Evolutionary conservation across 2,329 filamentous ascomycete genomes (phyloP).

Genomic region (Talaromyces verruculosus): DNA sequence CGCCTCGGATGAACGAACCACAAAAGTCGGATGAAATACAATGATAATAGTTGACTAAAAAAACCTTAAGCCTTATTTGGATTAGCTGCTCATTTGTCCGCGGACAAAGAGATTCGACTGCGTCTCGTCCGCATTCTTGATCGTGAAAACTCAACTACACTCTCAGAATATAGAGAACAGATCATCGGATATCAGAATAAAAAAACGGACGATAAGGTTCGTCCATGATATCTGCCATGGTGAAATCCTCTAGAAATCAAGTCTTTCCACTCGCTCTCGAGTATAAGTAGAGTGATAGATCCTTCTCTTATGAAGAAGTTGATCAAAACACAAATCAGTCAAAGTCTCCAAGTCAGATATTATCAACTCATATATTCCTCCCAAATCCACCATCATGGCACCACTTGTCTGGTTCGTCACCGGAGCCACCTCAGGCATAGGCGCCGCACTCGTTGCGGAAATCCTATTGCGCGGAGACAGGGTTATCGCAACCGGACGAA

Average conservation of each 20-base stretch:
- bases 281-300: conserved; percentile 5
- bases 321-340: not conserved
- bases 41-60: not conserved
- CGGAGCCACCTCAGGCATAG: conserved; percentile 38
- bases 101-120: not conserved
- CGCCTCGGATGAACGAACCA: not conserved
- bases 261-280: conserved; percentile 4
- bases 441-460: conserved; percentile 30
- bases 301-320: not conserved
- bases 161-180: not conserved
- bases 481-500: conserved; percentile 40
- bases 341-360: not conserved
- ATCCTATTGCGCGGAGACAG: conserved; percentile 34
- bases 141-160: not conserved
- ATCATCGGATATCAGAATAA: not conserved
- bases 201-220: not conserved
- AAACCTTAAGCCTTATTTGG: not conserved
- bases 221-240: not conserved
- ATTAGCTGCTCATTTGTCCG: not conserved
- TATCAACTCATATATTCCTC: not conserved
- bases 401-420: conserved; percentile 37
- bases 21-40: not conserved
- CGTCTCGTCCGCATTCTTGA: not conserved
- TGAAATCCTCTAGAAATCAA: not conserved
- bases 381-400: not conserved